Base-by-base conservation (phyloP, 164 flowering plant genomes). In the Aristolochia californica region DNA sequence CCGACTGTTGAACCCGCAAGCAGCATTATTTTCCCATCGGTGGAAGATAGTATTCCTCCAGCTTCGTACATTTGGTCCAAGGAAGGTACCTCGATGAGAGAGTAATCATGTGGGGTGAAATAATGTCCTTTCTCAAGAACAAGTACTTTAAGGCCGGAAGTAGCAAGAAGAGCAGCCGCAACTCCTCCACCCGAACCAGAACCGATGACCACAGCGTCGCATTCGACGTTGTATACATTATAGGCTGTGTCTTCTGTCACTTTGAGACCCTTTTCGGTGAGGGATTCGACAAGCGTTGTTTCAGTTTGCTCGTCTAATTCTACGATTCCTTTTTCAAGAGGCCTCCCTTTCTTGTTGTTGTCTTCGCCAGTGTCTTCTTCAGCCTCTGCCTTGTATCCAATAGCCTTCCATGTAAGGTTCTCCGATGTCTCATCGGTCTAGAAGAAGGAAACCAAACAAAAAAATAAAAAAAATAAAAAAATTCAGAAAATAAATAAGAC, bases 171-270 rank as follows among this genome's bases (percentile, higher is more conserved):
- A 7, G 83, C 85, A 3, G 87, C 93, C 8, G 86, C 82, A 40
- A 85, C 93, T 11, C 88, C 87, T 4, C 93, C 93, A 10, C 93
- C 88, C 14, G 76, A 69, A 4, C 93, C 93, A 14, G 83, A 79
- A 20, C 93, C 93, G 1, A 85, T 74, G 16, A 85, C 45, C 0
- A 80, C 82, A 8, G 72, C 87, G 58, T 85, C 89, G 53, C 89
- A 85, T 60, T 75, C 68, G 70, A 83, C 60, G 18, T 64, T 74
- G 65, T 58, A 70, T 15, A 68, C 45, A 24, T 75, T 64, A 0
- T 67, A 47, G 24, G 57, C 14, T 0, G 68, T 50, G 50, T 72
- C 77, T 25, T 70, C 52, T 0, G 66, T 48, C 22, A 78, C 81
- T 47, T 62, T 30, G 13, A 83, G 71, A 55, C 83, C 84, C 65